phyloP scores from a whole-genome alignment of 116 monocot species.

The Zostera marina region DNA sequence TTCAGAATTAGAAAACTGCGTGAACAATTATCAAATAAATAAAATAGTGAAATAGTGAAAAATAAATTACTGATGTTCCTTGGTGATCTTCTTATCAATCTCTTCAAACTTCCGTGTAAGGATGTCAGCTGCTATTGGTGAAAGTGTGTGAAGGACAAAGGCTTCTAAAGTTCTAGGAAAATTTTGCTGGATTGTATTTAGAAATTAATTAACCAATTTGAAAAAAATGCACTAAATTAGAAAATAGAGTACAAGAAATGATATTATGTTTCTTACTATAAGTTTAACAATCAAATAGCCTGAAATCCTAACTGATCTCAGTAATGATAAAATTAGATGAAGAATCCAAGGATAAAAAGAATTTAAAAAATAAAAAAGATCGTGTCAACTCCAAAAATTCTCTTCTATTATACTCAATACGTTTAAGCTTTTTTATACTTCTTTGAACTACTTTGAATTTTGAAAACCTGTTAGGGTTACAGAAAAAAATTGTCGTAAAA shows the following conservation, averaged over 20 bases:
- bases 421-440: background rate
- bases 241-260: no score
- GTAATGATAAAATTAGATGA: no score
- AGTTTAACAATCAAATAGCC: no score
- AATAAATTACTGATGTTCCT: conserved; percentile 47
- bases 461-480: background rate
- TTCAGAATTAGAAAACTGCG: background rate
- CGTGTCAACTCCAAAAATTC: no score
- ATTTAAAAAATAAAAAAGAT: no score
- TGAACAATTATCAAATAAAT: background rate
- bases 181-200: conserved; percentile 25
- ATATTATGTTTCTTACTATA: no score
- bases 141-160: conserved; percentile 53
- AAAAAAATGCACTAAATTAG: background rate
- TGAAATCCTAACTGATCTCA: no score
- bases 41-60: conserved; percentile 1
- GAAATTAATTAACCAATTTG: background rate
- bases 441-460: background rate
- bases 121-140: conserved; percentile 62
- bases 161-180: conserved; percentile 82
- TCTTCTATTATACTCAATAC: background rate
- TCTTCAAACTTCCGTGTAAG: conserved; percentile 87
- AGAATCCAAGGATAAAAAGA: no score
- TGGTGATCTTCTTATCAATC: conserved; percentile 45
- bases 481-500: background rate